phyloP scores from a whole-genome alignment of 1,284 basidiomycete species.

The Irpex sp. region DNA sequence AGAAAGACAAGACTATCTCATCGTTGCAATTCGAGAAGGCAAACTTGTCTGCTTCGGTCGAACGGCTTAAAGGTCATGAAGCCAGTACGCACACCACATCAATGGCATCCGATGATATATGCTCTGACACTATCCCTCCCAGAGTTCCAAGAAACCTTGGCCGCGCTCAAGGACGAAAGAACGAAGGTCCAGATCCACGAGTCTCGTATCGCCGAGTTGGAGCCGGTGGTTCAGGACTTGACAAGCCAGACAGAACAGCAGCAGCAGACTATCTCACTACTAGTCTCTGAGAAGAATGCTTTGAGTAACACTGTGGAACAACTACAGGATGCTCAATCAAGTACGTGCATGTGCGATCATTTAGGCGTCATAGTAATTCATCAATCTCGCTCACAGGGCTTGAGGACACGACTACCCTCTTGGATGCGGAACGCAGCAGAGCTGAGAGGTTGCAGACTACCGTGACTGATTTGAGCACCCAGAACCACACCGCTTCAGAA shows the following conservation, averaged over 20 bases:
- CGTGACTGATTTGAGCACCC: slow-evolving; percentile 38
- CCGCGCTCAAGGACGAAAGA: slow-evolving; percentile 19
- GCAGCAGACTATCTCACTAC: slow-evolving; percentile 34
- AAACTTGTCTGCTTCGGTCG: slow-evolving; percentile 10
- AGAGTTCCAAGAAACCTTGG: slow-evolving; percentile 18
- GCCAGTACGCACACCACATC: slow-evolving; percentile 12
- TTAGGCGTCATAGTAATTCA: neutral
- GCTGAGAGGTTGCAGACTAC: slow-evolving; percentile 37
- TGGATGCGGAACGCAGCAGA: slow-evolving; percentile 42
- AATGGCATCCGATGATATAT: neutral
- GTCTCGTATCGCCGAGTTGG: slow-evolving; percentile 21
- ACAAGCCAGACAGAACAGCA: slow-evolving; percentile 26
- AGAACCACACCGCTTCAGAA: slow-evolving; percentile 27
- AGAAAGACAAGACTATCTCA: slow-evolving; percentile 13
- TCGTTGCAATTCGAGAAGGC: slow-evolving; percentile 17
- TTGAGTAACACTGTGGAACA: slow-evolving; percentile 30
- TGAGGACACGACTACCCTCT: slow-evolving; percentile 38
- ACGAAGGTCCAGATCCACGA: slow-evolving; percentile 17
- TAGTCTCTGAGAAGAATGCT: slow-evolving; percentile 36
- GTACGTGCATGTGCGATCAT: slow-evolving; percentile 21
- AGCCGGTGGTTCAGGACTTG: slow-evolving; percentile 20
- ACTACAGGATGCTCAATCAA: slow-evolving; percentile 30
- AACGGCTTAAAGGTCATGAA: slow-evolving; percentile 11
- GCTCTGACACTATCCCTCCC: neutral
- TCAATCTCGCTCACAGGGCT: slow-evolving; percentile 35